These are phyloP conservation scores for Aspergillus versicolor DNA, from an alignment of 2,329 filamentous ascomycete species.

Conservation along the genomic window DNA sequence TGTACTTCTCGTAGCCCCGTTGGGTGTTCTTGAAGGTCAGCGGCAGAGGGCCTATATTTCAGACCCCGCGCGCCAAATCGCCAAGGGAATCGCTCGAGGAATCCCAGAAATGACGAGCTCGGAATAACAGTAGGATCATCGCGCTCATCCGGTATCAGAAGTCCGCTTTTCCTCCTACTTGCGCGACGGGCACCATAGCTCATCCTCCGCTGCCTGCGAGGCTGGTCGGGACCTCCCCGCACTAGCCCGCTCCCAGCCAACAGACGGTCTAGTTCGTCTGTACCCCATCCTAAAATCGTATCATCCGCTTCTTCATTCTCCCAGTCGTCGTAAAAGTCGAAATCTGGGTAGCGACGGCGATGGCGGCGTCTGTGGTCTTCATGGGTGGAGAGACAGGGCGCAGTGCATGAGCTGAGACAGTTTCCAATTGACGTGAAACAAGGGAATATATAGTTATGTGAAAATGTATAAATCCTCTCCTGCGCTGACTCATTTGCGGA, in stretches of 20 bases:
- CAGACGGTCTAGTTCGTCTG: slow-evolving; percentile 81
- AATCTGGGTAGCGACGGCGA: slow-evolving; percentile 71
- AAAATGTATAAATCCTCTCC: slow-evolving; percentile 83
- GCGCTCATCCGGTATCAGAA: slow-evolving; percentile 49
- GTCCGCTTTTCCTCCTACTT: slow-evolving; percentile 59
- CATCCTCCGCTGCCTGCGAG: slow-evolving; percentile 76
- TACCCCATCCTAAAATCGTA: slow-evolving; percentile 72
- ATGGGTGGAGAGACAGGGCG: slow-evolving; percentile 64
- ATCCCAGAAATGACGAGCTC: slow-evolving; percentile 80
- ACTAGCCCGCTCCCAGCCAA: slow-evolving; percentile 63
- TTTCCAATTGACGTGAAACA: slow-evolving; percentile 69
- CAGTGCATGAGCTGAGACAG: slow-evolving; percentile 68
- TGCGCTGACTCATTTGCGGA: slow-evolving; percentile 89
- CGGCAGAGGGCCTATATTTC: slow-evolving; percentile 85
- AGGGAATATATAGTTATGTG: slow-evolving; percentile 79
- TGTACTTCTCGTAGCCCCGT: slow-evolving; percentile 50
- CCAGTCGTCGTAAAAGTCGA: slow-evolving; percentile 99
- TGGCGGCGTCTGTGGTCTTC: slow-evolving; percentile 73
- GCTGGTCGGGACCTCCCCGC: slow-evolving; percentile 56
- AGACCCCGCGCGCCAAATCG: slow-evolving; percentile 75
- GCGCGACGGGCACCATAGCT: slow-evolving; percentile 75
- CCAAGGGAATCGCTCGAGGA: slow-evolving; percentile 80
- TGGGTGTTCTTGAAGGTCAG: slow-evolving; percentile 85
- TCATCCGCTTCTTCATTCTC: slow-evolving; percentile 63
- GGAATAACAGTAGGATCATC: slow-evolving; percentile 85